Evolutionary conservation across 2,329 filamentous ascomycete genomes (phyloP).

Genomic region (Penicillium rolfsii): DNA sequence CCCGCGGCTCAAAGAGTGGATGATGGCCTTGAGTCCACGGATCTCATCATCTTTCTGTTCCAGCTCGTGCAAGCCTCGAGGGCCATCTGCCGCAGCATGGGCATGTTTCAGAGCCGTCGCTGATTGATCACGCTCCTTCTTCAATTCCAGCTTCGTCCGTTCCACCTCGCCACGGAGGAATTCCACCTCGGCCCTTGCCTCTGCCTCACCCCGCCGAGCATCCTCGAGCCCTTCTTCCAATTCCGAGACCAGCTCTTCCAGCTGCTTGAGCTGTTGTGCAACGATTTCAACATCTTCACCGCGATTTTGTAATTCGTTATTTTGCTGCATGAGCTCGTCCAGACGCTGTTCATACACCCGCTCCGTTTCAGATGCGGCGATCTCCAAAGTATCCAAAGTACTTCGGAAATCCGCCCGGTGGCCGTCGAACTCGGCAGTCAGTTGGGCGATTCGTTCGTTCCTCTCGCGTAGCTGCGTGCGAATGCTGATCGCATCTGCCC

Average conservation of each 20-base stretch:
- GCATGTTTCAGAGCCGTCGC: constrained; percentile 62
- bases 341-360: constrained; percentile 78
- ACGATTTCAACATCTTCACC: constrained; percentile 90
- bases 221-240: constrained; percentile 96
- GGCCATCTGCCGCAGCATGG: constrained; percentile 50
- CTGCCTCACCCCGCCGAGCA: constrained; percentile 88
- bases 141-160: constrained; percentile 81
- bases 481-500: constrained; percentile 75
- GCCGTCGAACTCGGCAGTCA: constrained; percentile 92
- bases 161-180: constrained; percentile 95
- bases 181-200: constrained; percentile 93
- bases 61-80: constrained; percentile 68
- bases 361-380: constrained; percentile 92
- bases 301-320: constrained; percentile 78
- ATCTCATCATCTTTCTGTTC: constrained; percentile 98
- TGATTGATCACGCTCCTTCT: constrained; percentile 83
- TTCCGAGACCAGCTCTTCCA: constrained; percentile 95
- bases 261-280: constrained; percentile 86
- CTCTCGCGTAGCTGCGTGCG: constrained; percentile 86
- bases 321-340: constrained; percentile 71
- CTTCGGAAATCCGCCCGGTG: constrained; percentile 95
- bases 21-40: constrained; percentile 93
- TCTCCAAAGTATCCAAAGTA: constrained; percentile 93
- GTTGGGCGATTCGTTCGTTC: constrained; percentile 92
- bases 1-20: constrained; percentile 85